Conservation (phyloP, 805 yeast species). For the Metschnikowia cubensis region DNA sequence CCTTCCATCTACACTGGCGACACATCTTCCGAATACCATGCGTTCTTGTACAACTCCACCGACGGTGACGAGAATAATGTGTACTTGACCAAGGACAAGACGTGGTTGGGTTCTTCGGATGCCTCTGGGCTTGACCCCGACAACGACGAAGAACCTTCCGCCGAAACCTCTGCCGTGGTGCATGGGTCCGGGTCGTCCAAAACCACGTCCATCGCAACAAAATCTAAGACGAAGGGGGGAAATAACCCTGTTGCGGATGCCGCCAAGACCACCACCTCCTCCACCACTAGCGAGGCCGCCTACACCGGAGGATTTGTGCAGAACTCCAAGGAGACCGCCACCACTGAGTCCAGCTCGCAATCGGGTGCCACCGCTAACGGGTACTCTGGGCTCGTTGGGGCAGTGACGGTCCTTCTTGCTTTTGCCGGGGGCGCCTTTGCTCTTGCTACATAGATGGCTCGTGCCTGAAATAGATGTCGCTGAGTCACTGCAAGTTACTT, state of each 20-base stretch:
- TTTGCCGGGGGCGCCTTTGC: slow-evolving; percentile 7
- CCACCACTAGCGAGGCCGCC: slow-evolving; percentile 5
- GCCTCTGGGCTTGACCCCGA: slow-evolving; percentile 66
- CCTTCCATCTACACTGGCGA: slow-evolving; percentile 49
- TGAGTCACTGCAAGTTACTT: no score
- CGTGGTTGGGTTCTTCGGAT: slow-evolving; percentile 55
- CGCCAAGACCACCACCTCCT: slow-evolving; percentile 13
- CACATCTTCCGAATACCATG: slow-evolving; percentile 50
- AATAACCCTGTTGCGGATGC: slow-evolving; percentile 9
- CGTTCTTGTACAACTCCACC: slow-evolving; percentile 44
- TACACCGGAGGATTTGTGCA: slow-evolving; percentile 40
- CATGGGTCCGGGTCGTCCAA: slow-evolving; percentile 18
- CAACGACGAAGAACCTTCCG: slow-evolving; percentile 21
- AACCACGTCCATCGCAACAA: slow-evolving; percentile 14
- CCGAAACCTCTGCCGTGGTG: slow-evolving; percentile 12
- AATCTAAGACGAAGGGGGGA: slow-evolving; percentile 13
- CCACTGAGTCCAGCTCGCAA: slow-evolving; percentile 4
- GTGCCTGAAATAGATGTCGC: neutral
- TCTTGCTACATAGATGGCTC: neutral
- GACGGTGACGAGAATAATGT: slow-evolving; percentile 38
- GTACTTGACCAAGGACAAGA: slow-evolving; percentile 57
- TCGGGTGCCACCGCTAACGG: slow-evolving; percentile 3
- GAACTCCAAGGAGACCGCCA: slow-evolving; percentile 12
- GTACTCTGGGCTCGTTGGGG: slow-evolving; percentile 5
- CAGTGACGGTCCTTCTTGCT: slow-evolving; percentile 10